Evolutionary conservation across 225 moss, liverwort and hornwort genomes (phyloP).

Genomic region (Lunularia cruciata): DNA sequence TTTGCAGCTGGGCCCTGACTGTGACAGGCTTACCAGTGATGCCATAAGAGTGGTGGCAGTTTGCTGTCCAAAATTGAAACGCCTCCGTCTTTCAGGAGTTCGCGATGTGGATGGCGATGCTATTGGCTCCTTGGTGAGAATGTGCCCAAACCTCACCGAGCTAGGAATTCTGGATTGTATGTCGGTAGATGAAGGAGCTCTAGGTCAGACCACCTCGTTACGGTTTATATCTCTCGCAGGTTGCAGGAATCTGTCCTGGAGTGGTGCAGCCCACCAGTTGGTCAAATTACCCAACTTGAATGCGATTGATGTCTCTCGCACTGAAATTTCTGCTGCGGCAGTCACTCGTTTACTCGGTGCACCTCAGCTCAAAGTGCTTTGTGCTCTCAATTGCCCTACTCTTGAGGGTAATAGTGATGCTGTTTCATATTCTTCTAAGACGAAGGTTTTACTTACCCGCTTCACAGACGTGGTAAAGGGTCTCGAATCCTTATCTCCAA

Average conservation of each 20-base stretch:
- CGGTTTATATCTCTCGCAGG: slow-evolving; percentile 85
- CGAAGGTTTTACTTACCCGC: slow-evolving; percentile 62
- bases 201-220: slow-evolving; percentile 60
- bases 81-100: slow-evolving; percentile 75
- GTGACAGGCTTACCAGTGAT: slow-evolving; percentile 80
- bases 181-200: slow-evolving; percentile 61
- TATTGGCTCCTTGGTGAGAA: slow-evolving; percentile 60
- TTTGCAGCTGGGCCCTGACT: slow-evolving; percentile 78
- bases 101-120: slow-evolving; percentile 68
- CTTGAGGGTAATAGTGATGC: slow-evolving; percentile 68
- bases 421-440: slow-evolving; percentile 36
- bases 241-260: slow-evolving; percentile 72
- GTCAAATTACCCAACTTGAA: slow-evolving; percentile 70
- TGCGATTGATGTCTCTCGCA: slow-evolving; percentile 77
- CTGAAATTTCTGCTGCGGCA: slow-evolving; percentile 65
- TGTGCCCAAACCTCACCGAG: slow-evolving; percentile 66
- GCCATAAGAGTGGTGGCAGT: slow-evolving; percentile 71
- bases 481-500: slow-evolving; percentile 43
- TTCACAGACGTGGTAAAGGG: slow-evolving; percentile 77
- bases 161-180: slow-evolving; percentile 73
- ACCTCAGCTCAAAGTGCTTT: slow-evolving; percentile 66
- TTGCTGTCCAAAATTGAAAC: slow-evolving; percentile 80
- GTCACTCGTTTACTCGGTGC: slow-evolving; percentile 64
- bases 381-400: slow-evolving; percentile 71
- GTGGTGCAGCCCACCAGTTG: slow-evolving; percentile 61